These are phyloP conservation scores for Jatropha podagrica DNA, from an alignment of 441 rosid genomes.

Conservation along the genomic window DNA sequence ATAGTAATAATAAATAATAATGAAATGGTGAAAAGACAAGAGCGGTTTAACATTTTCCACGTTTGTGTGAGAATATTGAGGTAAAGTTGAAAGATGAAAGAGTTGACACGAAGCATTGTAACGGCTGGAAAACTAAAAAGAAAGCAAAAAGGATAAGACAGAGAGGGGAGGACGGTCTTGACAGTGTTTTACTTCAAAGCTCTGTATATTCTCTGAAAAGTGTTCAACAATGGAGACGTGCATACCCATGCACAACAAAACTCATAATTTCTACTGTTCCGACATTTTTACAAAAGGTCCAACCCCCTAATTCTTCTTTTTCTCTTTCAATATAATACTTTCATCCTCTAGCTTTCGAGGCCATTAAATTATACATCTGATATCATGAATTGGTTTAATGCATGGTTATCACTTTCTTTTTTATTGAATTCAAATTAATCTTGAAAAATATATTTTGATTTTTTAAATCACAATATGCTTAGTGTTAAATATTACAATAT, in stretches of 20 bases:
- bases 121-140: constrained; percentile 12
- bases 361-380: too few species aligned
- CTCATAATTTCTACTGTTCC: not conserved
- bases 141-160: not conserved
- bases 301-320: not conserved
- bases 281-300: constrained; percentile 1
- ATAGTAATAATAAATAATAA: not conserved
- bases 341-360: not conserved
- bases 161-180: constrained; percentile 17
- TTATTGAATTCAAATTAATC: too few species aligned
- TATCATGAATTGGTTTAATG: too few species aligned
- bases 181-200: constrained; percentile 23
- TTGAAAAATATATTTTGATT: too few species aligned
- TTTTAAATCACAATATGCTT: too few species aligned
- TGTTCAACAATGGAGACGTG: constrained; percentile 23
- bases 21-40: not conserved
- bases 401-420: too few species aligned
- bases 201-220: constrained; percentile 34
- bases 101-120: constrained; percentile 16
- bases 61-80: constrained; percentile 4
- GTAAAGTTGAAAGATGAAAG: not conserved
- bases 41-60: constrained; percentile 18
- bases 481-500: too few species aligned
- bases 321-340: not conserved
- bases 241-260: constrained; percentile 25